Evolutionary conservation across 2,329 filamentous ascomycete species (phyloP).

Genomic region (Scopulariopsis brevicaulis): DNA sequence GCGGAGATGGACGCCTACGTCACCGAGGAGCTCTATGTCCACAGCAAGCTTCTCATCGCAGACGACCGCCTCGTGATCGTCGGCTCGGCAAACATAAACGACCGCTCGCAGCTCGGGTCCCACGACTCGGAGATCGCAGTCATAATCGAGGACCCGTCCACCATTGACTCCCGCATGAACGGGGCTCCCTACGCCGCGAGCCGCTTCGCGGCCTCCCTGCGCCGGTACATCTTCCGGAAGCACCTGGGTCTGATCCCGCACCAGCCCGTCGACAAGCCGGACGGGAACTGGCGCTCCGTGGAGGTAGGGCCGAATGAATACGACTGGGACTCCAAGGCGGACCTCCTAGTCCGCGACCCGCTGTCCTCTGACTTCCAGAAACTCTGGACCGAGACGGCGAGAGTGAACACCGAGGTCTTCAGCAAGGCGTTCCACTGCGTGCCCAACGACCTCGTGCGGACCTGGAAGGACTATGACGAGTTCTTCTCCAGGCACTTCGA

Average conservation of each 20-base stretch:
- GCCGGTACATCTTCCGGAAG: constrained; percentile 81
- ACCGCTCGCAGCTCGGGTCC: constrained; percentile 64
- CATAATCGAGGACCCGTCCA: constrained; percentile 66
- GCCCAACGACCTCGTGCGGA: constrained; percentile 55
- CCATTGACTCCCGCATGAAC: constrained; percentile 62
- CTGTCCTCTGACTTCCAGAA: constrained; percentile 55
- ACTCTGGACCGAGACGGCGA: constrained; percentile 64
- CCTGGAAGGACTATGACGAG: constrained; percentile 61
- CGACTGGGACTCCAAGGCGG: constrained; percentile 57
- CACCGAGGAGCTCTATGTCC: constrained; percentile 50
- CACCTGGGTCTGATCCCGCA: constrained; percentile 75
- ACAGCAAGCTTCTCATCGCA: constrained; percentile 65
- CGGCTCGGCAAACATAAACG: constrained; percentile 52
- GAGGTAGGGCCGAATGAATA: constrained; percentile 59
- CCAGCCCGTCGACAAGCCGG: constrained; percentile 55
- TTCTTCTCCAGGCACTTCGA: constrained; percentile 61
- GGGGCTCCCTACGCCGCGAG: constrained; percentile 61
- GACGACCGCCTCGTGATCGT: constrained; percentile 77
- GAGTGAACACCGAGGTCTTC: constrained; percentile 71
- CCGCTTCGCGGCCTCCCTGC: constrained; percentile 67
- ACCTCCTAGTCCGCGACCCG: constrained; percentile 63
- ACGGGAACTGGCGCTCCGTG: constrained; percentile 68
- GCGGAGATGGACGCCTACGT: constrained; percentile 50
- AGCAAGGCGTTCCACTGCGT: constrained; percentile 72
- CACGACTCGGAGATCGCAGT: constrained; percentile 90